These are phyloP conservation scores for Serendipita sp. DNA, from an alignment of 768 basidiomycete species.

Conservation along the genomic window DNA sequence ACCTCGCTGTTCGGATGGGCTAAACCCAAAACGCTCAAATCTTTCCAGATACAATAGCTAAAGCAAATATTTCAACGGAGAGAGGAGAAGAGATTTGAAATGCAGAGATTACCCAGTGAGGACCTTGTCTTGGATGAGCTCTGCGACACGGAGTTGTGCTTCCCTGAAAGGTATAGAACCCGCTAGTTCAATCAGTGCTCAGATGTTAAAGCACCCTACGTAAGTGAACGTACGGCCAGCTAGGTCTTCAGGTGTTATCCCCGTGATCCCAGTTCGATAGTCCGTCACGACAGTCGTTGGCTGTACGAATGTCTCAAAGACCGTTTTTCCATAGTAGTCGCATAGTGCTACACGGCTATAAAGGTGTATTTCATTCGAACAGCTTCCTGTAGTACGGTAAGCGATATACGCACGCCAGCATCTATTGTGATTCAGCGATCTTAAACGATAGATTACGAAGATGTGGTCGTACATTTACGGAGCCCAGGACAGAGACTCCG, in stretches of 20 bases:
- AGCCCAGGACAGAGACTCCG: background rate
- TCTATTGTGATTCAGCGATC: background rate
- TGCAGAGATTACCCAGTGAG: conserved; percentile 31
- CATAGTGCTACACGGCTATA: conserved; percentile 34
- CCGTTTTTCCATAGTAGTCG: conserved; percentile 30
- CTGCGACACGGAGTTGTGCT: conserved; percentile 29
- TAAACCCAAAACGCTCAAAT: conserved; percentile 27
- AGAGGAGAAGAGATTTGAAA: conserved; percentile 12
- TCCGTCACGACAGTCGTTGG: conserved; percentile 30
- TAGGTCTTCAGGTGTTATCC: conserved; percentile 27
- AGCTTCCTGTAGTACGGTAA: background rate
- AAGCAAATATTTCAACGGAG: conserved; percentile 32
- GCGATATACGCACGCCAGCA: background rate
- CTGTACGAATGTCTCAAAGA: conserved; percentile 36
- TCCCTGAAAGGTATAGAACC: conserved; percentile 32
- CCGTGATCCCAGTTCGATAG: conserved; percentile 30
- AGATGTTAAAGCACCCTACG: background rate
- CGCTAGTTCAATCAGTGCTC: conserved; percentile 13
- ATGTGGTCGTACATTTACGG: background rate
- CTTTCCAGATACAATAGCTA: background rate
- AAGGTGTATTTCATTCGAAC: background rate
- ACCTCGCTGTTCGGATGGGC: conserved; percentile 36
- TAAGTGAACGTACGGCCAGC: conserved; percentile 21
- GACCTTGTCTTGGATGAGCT: conserved; percentile 31
- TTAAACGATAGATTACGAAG: no score